These are phyloP conservation scores for Diaporthe citrichinensis DNA, from an alignment of 2,329 filamentous ascomycete genomes.

Conservation along the genomic window DNA sequence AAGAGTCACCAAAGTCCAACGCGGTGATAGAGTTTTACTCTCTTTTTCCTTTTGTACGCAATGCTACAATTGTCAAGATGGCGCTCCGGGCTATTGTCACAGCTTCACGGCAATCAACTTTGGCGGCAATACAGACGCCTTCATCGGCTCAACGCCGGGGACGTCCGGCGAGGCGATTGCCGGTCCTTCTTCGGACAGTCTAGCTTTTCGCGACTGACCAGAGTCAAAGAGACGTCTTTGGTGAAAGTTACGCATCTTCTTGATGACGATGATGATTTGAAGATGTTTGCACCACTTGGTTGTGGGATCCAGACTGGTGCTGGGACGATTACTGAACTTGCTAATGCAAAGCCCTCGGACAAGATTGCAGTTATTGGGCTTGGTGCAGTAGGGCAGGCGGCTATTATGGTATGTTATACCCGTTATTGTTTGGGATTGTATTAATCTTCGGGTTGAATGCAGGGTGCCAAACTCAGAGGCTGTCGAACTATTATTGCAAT, in stretches of 20 bases:
- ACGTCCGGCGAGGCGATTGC: background rate
- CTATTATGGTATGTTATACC: background rate
- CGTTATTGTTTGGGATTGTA: background rate
- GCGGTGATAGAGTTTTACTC: background rate
- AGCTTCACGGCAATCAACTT: background rate
- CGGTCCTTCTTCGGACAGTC: background rate
- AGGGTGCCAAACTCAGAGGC: background rate
- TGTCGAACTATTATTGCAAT: background rate
- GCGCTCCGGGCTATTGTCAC: background rate
- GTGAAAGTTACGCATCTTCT: background rate
- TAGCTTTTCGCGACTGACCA: background rate
- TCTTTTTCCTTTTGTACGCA: background rate
- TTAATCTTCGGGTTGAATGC: too few relatives aligned
- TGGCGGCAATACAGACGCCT: background rate
- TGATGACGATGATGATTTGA: background rate
- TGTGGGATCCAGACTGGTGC: background rate
- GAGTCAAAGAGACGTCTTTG: background rate
- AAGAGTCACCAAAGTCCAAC: background rate
- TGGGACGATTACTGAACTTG: background rate
- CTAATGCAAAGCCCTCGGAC: background rate
- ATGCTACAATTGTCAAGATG: background rate
- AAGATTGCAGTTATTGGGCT: background rate
- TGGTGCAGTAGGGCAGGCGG: background rate
- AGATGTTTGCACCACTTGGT: background rate
- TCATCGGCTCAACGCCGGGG: background rate